phyloP scores from a whole-genome alignment of 2,329 filamentous ascomycete genomes.

The Colletotrichum kahawae region DNA sequence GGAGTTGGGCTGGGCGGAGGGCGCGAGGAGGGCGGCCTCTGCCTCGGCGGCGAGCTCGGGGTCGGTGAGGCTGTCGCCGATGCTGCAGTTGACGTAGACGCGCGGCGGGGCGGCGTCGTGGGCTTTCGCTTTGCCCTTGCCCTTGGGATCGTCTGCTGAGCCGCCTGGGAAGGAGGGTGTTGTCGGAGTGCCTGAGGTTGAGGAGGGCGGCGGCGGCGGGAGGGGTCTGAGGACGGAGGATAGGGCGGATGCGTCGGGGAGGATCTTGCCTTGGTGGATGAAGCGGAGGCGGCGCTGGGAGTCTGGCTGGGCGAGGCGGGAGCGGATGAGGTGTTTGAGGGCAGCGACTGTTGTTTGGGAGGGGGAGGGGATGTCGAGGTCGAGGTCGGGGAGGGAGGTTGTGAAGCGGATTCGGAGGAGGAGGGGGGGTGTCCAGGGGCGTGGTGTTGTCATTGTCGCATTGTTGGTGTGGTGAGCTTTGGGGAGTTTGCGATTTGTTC shows the following conservation, averaged over 20 bases:
- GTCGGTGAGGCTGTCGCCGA: conserved; percentile 75
- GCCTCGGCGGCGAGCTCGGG: conserved; percentile 75
- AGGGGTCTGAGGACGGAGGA: conserved; percentile 70
- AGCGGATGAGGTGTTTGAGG: conserved; percentile 83
- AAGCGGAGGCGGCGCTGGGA: conserved; percentile 79
- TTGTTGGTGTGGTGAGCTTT: background rate
- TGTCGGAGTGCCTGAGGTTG: conserved; percentile 52
- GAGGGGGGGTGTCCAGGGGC: conserved; percentile 49
- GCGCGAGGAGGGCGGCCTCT: conserved; percentile 39
- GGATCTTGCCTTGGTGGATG: conserved; percentile 87
- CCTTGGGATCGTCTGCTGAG: conserved; percentile 32
- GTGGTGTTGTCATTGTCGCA: conserved; percentile 3
- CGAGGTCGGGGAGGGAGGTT: conserved; percentile 80
- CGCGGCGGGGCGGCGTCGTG: conserved; percentile 51
- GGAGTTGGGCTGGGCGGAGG: conserved; percentile 13
- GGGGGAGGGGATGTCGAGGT: conserved; percentile 75
- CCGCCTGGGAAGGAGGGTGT: conserved; percentile 24
- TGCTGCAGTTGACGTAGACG: conserved; percentile 92
- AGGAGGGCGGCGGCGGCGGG: conserved; percentile 55
- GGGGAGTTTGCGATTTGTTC: background rate
- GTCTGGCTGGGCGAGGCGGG: conserved; percentile 66
- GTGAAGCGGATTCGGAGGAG: conserved; percentile 92
- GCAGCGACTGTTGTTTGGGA: conserved; percentile 73
- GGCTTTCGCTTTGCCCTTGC: conserved; percentile 73
- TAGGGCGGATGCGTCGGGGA: conserved; percentile 75